phyloP scores from a whole-genome alignment of 2,329 filamentous ascomycete species.

The Hypoxylon sp. region DNA sequence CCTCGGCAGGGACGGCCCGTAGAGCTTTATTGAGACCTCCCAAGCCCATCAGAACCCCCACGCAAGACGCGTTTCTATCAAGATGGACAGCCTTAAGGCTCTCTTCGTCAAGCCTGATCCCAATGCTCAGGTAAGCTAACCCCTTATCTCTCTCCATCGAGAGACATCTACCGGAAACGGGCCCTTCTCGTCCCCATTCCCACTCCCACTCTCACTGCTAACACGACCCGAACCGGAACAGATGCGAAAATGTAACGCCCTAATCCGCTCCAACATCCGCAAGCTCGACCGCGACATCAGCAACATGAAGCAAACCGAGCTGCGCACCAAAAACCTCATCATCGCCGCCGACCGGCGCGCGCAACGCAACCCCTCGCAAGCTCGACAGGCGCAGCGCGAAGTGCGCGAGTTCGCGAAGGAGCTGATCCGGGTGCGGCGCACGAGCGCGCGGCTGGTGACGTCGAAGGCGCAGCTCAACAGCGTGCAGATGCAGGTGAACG shows the following conservation, averaged over 20 bases:
- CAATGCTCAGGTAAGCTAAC: conserved; percentile 80
- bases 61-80: conserved; percentile 41
- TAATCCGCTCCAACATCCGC: conserved; percentile 91
- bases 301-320: conserved; percentile 82
- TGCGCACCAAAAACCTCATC: conserved; percentile 88
- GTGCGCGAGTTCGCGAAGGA: conserved; percentile 91
- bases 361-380: conserved; percentile 82
- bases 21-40: conserved; percentile 19
- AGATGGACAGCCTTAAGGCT: conserved; percentile 88
- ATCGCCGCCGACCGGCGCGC: conserved; percentile 84
- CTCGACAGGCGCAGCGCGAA: conserved; percentile 84
- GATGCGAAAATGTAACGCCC: conserved; percentile 94
- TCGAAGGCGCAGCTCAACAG: conserved; percentile 92
- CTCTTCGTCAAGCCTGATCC: conserved; percentile 95
- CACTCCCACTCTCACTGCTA: background rate
- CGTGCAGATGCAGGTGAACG: conserved; percentile 97
- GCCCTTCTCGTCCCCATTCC: no score
- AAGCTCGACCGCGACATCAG: conserved; percentile 95
- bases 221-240: conserved; percentile 56
- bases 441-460: conserved; percentile 81
- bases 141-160: background rate
- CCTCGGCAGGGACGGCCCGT: conserved; percentile 36
- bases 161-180: background rate
- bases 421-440: conserved; percentile 85
- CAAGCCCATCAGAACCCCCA: background rate